Conservation (phyloP, 768 basidiomycete species). For the Panellus pusillus region DNA sequence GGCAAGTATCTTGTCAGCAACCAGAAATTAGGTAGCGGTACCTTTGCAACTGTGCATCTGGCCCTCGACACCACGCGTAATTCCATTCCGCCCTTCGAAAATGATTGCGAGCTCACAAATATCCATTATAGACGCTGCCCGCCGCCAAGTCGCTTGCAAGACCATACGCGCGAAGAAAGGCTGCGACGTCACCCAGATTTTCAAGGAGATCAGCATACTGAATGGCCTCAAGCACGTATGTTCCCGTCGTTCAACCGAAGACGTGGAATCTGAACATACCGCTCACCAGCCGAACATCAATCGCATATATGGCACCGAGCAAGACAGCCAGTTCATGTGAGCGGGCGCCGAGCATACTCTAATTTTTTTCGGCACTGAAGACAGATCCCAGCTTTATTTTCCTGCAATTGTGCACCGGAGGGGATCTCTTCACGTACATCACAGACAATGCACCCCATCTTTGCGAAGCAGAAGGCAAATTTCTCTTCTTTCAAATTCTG, state of each 20-base stretch:
- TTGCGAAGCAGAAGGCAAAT: constrained; percentile 81
- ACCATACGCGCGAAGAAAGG: constrained; percentile 67
- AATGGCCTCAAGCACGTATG: constrained; percentile 68
- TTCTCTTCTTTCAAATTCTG: constrained; percentile 80
- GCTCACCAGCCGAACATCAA: constrained; percentile 74
- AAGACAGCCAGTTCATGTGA: constrained; percentile 59
- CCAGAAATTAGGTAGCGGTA: constrained; percentile 77
- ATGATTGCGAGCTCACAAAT: not conserved
- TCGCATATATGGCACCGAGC: constrained; percentile 68
- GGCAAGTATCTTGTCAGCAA: constrained; percentile 74
- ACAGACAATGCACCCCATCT: constrained; percentile 54
- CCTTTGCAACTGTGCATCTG: constrained; percentile 81
- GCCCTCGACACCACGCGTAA: constrained; percentile 59
- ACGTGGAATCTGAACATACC: not conserved
- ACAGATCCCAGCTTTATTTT: constrained; percentile 62
- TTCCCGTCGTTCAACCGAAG: not conserved
- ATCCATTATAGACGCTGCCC: constrained; percentile 21
- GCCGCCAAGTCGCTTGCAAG: constrained; percentile 82
- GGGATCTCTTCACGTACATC: constrained; percentile 84
- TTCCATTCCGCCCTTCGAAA: not conserved
- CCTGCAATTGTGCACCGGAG: constrained; percentile 38
- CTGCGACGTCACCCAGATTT: constrained; percentile 57
- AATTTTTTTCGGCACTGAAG: no score
- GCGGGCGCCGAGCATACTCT: constrained; percentile 7
- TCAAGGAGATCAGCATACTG: constrained; percentile 79